phyloP scores from a whole-genome alignment of 1,284 basidiomycete species.

The Sporisorium reilianum region DNA sequence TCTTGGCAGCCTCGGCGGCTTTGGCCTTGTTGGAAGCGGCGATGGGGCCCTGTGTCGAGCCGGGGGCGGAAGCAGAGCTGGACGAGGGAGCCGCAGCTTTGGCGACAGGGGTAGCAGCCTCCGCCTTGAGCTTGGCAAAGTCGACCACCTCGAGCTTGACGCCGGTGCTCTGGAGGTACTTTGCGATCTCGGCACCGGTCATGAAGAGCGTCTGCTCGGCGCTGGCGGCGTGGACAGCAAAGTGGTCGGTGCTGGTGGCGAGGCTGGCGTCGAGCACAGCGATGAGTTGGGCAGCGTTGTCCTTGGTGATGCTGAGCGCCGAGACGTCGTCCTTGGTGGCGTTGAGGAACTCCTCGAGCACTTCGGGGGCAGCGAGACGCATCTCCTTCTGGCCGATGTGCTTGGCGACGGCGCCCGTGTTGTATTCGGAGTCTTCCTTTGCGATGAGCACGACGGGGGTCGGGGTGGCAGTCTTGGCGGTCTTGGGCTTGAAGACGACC shows the following conservation, averaged over 20 bases:
- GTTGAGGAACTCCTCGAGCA: slow-evolving; percentile 85
- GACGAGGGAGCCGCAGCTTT: slow-evolving; percentile 36
- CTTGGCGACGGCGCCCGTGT: slow-evolving; percentile 77
- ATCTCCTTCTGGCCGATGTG: slow-evolving; percentile 89
- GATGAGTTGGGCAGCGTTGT: slow-evolving; percentile 56
- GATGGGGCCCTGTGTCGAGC: slow-evolving; percentile 46
- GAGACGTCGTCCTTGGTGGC: slow-evolving; percentile 83
- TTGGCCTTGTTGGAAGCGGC: slow-evolving; percentile 43
- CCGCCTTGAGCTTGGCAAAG: slow-evolving; percentile 56
- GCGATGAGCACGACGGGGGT: slow-evolving; percentile 89
- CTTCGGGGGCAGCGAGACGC: slow-evolving; percentile 86
- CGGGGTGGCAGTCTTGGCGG: slow-evolving; percentile 85
- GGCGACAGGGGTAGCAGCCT: slow-evolving; percentile 46
- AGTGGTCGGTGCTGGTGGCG: slow-evolving; percentile 52
- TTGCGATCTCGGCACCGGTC: slow-evolving; percentile 58
- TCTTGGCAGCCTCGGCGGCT: slow-evolving; percentile 58
- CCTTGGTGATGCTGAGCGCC: slow-evolving; percentile 59
- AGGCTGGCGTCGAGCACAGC: slow-evolving; percentile 59
- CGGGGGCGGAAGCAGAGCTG: slow-evolving; percentile 41
- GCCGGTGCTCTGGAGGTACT: slow-evolving; percentile 62
- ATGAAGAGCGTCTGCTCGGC: slow-evolving; percentile 64
- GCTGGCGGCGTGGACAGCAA: slow-evolving; percentile 63
- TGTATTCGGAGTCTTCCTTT: slow-evolving; percentile 82
- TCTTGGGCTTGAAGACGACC: slow-evolving; percentile 89
- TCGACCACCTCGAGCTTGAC: slow-evolving; percentile 61